Evolutionary conservation across 2,329 filamentous ascomycete genomes (phyloP).

Genomic region (Didymella pomorum): DNA sequence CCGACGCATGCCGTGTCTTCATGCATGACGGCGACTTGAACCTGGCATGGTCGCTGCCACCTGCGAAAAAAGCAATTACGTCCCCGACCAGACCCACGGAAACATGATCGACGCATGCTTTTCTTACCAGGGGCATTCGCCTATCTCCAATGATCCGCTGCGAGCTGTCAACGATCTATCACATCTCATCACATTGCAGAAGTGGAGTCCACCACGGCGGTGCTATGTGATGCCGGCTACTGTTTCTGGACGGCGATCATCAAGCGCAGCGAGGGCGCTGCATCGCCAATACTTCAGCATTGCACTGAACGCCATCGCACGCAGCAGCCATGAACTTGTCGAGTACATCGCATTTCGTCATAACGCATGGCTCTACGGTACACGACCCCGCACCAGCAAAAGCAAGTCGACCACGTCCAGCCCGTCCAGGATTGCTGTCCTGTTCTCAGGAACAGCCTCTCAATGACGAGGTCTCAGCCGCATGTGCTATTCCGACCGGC

Average conservation of each 20-base stretch:
- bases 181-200: constrained; percentile 23
- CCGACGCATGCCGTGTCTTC: not conserved
- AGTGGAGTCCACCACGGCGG: constrained; percentile 11
- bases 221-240: constrained; percentile 9
- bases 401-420: not conserved
- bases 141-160: constrained; percentile 23
- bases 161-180: constrained; percentile 17
- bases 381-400: not conserved
- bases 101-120: constrained; percentile 25
- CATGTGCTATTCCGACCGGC: constrained; percentile 10
- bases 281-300: constrained; percentile 3
- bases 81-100: constrained; percentile 13
- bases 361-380: constrained; percentile 3
- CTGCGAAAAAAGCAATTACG: constrained; percentile 15
- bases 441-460: constrained; percentile 1
- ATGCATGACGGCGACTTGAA: constrained; percentile 16
- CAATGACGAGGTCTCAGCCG: constrained; percentile 5
- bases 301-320: not conserved
- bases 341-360: not conserved
- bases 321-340: not conserved
- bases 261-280: constrained; percentile 1
- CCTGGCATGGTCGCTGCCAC: constrained; percentile 11
- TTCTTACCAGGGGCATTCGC: constrained; percentile 20
- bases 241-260: constrained; percentile 12
- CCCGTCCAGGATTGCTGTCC: not conserved